Conservation (phyloP, 805 yeast genomes). For the Wickerhamomyces subpelliculosus region DNA sequence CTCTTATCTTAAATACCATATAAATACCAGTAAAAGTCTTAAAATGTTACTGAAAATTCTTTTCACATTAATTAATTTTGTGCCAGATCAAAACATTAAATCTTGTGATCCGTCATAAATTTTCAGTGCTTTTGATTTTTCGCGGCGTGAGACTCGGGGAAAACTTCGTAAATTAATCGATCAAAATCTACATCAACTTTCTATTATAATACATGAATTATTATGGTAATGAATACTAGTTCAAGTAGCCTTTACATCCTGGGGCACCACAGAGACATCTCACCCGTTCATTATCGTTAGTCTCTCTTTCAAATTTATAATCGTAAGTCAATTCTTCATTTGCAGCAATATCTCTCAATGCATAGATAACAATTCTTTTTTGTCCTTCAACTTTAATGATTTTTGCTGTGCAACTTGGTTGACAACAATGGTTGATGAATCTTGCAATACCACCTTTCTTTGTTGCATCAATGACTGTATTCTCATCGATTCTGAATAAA, state of each 20-base stretch:
- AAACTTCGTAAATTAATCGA: too few species aligned
- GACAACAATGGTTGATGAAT: conserved; percentile 95
- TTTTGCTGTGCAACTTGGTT: conserved; percentile 95
- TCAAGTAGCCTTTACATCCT: conserved; percentile 87
- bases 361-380: conserved; percentile 91
- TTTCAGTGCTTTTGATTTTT: too few species aligned
- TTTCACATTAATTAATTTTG: too few species aligned
- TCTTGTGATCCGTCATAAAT: too few species aligned
- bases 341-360: conserved; percentile 77
- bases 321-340: conserved; percentile 94
- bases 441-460: conserved; percentile 96
- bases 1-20: too few species aligned
- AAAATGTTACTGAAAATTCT: too few species aligned
- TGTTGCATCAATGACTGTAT: conserved; percentile 94
- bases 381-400: conserved; percentile 92
- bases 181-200: too few species aligned
- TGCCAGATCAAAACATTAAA: too few species aligned
- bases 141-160: too few species aligned
- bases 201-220: background rate
- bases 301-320: conserved; percentile 89
- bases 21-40: too few species aligned
- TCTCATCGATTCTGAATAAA: conserved; percentile 86
- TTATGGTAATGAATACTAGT: conserved; percentile 30
- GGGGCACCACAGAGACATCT: conserved; percentile 94
- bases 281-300: conserved; percentile 79